Evolutionary conservation across 1,284 basidiomycete genomes (phyloP).

Genomic region (Pseudozyma sp.): DNA sequence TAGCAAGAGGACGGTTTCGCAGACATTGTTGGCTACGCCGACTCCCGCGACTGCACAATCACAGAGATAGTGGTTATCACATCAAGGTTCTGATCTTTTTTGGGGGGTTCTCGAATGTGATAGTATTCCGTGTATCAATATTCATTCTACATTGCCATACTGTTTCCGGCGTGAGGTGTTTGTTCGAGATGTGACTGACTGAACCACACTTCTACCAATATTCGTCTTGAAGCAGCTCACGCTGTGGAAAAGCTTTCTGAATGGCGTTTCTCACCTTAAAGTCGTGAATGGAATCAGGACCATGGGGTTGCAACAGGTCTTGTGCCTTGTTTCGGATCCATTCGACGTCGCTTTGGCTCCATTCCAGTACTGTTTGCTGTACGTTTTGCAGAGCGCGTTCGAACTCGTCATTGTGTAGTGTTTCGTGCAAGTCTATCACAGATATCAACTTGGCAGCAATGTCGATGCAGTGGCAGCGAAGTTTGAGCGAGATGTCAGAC

Average conservation of each 20-base stretch:
- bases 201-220: background rate
- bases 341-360: background rate
- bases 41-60: constrained; percentile 10
- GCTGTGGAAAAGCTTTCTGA: background rate
- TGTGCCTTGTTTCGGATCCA: constrained; percentile 1
- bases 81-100: background rate
- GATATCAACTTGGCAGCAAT: background rate
- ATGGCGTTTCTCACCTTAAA: background rate
- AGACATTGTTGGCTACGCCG: constrained; percentile 12
- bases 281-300: background rate
- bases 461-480: background rate
- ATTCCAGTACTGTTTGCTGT: too few relatives aligned
- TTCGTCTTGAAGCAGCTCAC: too few relatives aligned
- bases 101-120: background rate
- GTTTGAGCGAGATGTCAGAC: background rate
- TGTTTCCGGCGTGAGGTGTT: background rate
- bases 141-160: background rate
- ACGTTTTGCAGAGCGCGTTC: too few relatives aligned
- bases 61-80: background rate
- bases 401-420: too few relatives aligned
- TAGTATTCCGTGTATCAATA: background rate
- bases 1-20: constrained; percentile 22
- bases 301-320: background rate
- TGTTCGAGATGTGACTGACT: background rate
- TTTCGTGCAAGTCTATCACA: background rate